Evolutionary conservation across 345 rosid species (phyloP), one percentile per base, ranked within the genome.

Genomic region (Tarenaya hassleriana): DNA sequence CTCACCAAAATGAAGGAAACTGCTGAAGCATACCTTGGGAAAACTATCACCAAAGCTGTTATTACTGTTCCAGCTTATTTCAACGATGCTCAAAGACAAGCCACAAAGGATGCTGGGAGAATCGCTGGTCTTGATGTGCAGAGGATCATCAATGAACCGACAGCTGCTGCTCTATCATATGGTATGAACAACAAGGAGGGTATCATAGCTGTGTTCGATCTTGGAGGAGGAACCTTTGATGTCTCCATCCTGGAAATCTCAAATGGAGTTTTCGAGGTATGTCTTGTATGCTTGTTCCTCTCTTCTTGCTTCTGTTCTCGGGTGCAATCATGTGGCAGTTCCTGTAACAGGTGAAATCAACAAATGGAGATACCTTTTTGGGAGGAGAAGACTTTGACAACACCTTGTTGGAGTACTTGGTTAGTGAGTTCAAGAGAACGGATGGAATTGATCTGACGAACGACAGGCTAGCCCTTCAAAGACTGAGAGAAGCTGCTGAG

Each of bases 381-480:
- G 76, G 76, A 42, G 73, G 76, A 20, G 73, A 72, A 19, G 76
- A 72, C 29, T 72, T 72, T 53, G 76, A 72, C 41, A 67, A 68
- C 48, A 35, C 73, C 1, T 24, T 72, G 19, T 41, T 68, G 13
- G 73, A 72, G 6, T 72, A 40, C 56, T 50, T 71, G 8, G 76
- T 71, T 12, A 52, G 60, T 8, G 73, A 71, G 47, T 73, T 57
- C 55, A 47, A 60, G 50, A 45, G 37, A 16, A 55, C 40, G 7
- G 66, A 67, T 14, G 17, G 55, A 5, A 57, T 68, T 7, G 73
- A 68, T 24, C 64, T 68, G 4, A 43, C 59, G 10, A 62, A 62
- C 35, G 64, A 69, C 35, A 62, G 40, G 53, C 43, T 57, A 4
- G 69, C 73, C 32, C 60, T 69, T 5, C 73, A 69, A 38, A 39